These are phyloP conservation scores for Verticillium isaacii DNA, from an alignment of 2,329 filamentous ascomycete genomes.

Conservation along the genomic window DNA sequence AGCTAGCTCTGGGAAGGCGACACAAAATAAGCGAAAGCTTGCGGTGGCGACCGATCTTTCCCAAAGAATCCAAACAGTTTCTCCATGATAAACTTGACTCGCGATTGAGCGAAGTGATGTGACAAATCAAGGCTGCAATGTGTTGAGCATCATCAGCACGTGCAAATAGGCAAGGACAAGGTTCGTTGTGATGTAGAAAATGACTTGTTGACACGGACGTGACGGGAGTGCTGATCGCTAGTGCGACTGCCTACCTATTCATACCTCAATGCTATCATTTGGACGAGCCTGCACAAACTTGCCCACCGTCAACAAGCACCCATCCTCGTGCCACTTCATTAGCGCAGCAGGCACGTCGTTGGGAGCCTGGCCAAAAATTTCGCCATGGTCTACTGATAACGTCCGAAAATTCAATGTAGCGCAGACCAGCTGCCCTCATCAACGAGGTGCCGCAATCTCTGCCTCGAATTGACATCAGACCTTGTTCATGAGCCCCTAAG, in stretches of 20 bases:
- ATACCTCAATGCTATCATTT: no score
- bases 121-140: not conserved
- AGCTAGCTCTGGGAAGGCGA: slow-evolving; percentile 17
- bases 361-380: no score
- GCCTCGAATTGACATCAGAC: not conserved
- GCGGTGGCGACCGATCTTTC: slow-evolving; percentile 27
- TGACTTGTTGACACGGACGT: not conserved
- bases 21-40: slow-evolving; percentile 30
- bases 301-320: no score
- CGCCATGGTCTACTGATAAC: not conserved
- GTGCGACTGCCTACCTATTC: no score
- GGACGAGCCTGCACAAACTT: no score
- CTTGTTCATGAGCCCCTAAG: not conserved
- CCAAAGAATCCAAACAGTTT: slow-evolving; percentile 27
- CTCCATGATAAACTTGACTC: slow-evolving; percentile 1
- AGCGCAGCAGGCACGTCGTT: no score
- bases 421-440: not conserved
- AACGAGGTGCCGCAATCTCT: not conserved
- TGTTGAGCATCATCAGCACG: no score
- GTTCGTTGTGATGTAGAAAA: not conserved
- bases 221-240: no score
- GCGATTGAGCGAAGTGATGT: not conserved
- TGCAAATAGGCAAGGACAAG: not conserved
- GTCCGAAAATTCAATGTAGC: not conserved
- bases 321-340: no score